A percentile compares a stretch with the other conserved stretches of the same genome.
phyloP scores from a whole-genome alignment of 768 basidiomycete species.

The Tylopilus vinaceipallidus region DNA sequence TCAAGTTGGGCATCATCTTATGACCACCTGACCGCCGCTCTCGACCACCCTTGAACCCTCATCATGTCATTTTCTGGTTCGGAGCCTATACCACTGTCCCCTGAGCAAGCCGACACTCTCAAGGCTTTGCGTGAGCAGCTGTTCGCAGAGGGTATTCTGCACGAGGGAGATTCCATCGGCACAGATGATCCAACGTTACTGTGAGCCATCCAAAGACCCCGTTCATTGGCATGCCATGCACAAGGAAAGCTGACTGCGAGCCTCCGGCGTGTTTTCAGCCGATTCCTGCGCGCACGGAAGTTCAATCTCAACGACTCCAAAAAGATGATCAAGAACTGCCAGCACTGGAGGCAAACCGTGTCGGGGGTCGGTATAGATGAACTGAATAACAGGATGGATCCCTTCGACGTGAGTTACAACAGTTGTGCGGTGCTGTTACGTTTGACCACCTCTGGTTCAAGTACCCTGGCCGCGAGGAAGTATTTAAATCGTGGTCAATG shows the following conservation, averaged over 20 bases:
- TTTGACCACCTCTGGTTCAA: constrained; percentile 25
- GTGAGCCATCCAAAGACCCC: constrained; percentile 38
- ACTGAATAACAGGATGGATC: constrained; percentile 59
- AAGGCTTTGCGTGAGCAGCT: constrained; percentile 51
- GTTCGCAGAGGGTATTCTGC: constrained; percentile 51
- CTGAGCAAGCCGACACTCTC: constrained; percentile 39
- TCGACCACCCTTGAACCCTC: background rate
- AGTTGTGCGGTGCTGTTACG: background rate
- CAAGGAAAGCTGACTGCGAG: constrained; percentile 5
- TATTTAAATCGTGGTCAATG: constrained; percentile 77
- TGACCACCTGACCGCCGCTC: background rate
- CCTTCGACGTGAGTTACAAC: constrained; percentile 57
- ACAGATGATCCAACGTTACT: constrained; percentile 58
- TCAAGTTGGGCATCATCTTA: background rate
- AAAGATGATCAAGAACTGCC: constrained; percentile 64
- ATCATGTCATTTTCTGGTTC: constrained; percentile 14
- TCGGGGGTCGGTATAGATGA: constrained; percentile 66
- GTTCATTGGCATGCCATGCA: background rate
- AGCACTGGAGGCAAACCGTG: constrained; percentile 65
- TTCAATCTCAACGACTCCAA: constrained; percentile 58
- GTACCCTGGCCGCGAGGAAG: constrained; percentile 68
- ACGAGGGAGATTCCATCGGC: constrained; percentile 61
- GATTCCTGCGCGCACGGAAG: constrained; percentile 75
- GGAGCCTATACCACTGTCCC: constrained; percentile 11
- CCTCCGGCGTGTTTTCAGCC: constrained; percentile 37